phyloP scores from a whole-genome alignment of 1,139 yeast species.

The Scheffersomyces stambukii region DNA sequence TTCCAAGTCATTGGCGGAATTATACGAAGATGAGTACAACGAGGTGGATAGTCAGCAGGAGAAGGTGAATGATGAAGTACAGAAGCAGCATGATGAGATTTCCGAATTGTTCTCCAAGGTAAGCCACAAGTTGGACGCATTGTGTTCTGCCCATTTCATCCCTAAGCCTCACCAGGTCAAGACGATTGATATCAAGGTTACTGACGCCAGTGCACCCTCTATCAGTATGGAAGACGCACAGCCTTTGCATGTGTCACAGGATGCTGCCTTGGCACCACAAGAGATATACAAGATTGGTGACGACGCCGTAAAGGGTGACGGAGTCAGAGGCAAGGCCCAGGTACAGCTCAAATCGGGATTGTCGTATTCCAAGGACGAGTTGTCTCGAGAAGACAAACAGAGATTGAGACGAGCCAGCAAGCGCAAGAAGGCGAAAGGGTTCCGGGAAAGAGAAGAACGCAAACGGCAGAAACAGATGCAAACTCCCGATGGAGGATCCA shows the following conservation, averaged over 20 bases:
- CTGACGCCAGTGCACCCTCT: slow-evolving; percentile 52
- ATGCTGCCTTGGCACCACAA: slow-evolving; percentile 88
- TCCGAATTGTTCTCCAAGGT: slow-evolving; percentile 59
- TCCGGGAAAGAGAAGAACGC: slow-evolving; percentile 33
- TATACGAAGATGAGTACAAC: slow-evolving; percentile 82
- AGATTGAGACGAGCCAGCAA: slow-evolving; percentile 83
- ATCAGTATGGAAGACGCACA: slow-evolving; percentile 95
- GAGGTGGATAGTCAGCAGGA: slow-evolving; percentile 38
- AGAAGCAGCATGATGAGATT: slow-evolving; percentile 76
- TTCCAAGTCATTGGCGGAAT: slow-evolving; percentile 81
- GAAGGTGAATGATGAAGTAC: slow-evolving; percentile 55
- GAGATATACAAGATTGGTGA: slow-evolving; percentile 72
- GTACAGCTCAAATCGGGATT: slow-evolving; percentile 76
- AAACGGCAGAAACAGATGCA: slow-evolving; percentile 16
- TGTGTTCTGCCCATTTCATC: slow-evolving; percentile 88
- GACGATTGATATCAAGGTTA: slow-evolving; percentile 71
- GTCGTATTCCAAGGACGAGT: slow-evolving; percentile 78
- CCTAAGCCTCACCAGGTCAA: slow-evolving; percentile 83
- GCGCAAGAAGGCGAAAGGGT: slow-evolving; percentile 67
- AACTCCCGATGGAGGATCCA: slow-evolving; percentile 14
- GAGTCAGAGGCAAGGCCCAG: slow-evolving; percentile 41
- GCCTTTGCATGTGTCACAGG: slow-evolving; percentile 75
- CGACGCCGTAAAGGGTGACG: slow-evolving; percentile 44
- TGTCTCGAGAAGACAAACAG: slow-evolving; percentile 82
- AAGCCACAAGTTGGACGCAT: slow-evolving; percentile 73